Evolutionary conservation across 164 flowering plant genomes (phyloP), one percentile per base, ranked within the genome.

Genomic region (Pachysandra terminalis): DNA sequence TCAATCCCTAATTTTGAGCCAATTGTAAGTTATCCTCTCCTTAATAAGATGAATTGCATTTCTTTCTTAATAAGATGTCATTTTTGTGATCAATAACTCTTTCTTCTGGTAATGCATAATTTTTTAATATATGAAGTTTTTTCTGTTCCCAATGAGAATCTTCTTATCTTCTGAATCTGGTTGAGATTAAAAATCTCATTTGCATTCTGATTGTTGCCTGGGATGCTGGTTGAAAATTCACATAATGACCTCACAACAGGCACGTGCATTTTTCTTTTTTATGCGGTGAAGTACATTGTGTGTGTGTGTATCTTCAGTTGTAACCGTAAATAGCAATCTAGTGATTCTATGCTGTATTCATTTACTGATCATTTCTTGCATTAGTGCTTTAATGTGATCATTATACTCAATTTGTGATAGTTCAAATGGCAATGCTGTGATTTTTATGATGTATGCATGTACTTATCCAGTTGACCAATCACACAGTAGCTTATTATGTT

Each of bases 1-100:
- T 81, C 88, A 26, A 87, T 75, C 65, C 89, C 90, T 52, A 90
- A 86, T 41, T 86, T 84, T 72, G 88, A 83, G 77, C 86, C 87
- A 61, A 68, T 86, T 74, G 94, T 90, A 75, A 88, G 92, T 85
- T 23, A 14, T 56, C 1, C 52, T 63, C 48, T 56, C 35, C 52
- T 28, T 22, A 2, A 40, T 58, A 25, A 23, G 37, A 7, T 32
- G 37, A 32, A 32, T 32, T 32, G 7, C 3, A 32, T 32, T 32
- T 32, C 37, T 7, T 32, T 32, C 7, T 32, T 7, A 32, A 32
- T 32, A 32, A 32, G 37, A 32, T 32, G 7, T 32, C 7, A 7
- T 45, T 12, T 45, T 15, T 10, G 51, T 45, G 51, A 15, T 10
- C 51, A 3, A 1, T 45, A 45, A 2, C 17, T 15, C 1, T 45